Conservation (phyloP, 495 filamentous ascomycete species). For the Penicillium paradoxum region DNA sequence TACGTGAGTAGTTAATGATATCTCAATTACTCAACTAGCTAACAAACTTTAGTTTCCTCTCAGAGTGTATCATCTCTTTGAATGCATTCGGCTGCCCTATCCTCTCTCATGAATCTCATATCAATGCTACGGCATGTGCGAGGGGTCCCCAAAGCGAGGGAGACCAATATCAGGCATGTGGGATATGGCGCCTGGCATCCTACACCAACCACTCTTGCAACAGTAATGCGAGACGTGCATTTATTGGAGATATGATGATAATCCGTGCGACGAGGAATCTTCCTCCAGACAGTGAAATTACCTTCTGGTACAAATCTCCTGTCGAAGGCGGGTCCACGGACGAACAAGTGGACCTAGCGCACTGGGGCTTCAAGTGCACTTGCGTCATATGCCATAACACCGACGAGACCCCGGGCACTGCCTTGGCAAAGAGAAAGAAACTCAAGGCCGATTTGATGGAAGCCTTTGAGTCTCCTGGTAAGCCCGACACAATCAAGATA, state of each 20-base stretch:
- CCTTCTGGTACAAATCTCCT: conserved; percentile 30
- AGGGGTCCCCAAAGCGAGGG: background rate
- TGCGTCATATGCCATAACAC: conserved; percentile 40
- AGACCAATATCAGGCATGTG: conserved; percentile 28
- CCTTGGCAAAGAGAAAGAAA: conserved; percentile 9
- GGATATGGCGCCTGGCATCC: conserved; percentile 51
- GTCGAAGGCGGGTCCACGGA: conserved; percentile 16
- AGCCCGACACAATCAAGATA: background rate
- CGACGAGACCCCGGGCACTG: background rate
- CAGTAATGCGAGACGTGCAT: conserved; percentile 29
- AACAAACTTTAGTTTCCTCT: conserved; percentile 30
- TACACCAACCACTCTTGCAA: conserved; percentile 53
- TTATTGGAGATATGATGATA: conserved; percentile 58
- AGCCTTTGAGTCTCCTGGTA: too few species aligned
- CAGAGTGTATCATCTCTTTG: conserved; percentile 40
- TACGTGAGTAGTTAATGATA: conserved; percentile 28
- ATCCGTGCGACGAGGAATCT: conserved; percentile 48
- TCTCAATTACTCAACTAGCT: background rate
- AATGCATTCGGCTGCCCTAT: conserved; percentile 48
- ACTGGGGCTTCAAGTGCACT: conserved; percentile 47
- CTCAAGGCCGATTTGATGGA: conserved; percentile 1
- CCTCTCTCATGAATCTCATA: conserved; percentile 30
- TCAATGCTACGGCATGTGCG: conserved; percentile 3
- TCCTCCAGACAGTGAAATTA: conserved; percentile 46
- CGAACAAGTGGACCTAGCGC: conserved; percentile 12